Base-by-base conservation (phyloP, 192 early-diverging fungal genomes). In the Podila epicladia region DNA sequence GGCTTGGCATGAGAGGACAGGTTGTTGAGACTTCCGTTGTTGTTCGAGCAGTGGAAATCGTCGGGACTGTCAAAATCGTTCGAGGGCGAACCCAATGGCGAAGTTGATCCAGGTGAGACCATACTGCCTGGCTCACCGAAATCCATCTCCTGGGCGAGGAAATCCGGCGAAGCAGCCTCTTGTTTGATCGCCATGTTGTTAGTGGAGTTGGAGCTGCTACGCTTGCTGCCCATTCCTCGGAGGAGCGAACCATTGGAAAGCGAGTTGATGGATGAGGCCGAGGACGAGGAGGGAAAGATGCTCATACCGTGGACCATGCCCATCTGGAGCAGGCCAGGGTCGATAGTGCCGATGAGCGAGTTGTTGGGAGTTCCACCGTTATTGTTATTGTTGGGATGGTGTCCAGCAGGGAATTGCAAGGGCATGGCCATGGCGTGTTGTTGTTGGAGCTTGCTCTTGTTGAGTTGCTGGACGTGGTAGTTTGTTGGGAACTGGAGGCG, bases 41-140 rank as follows among this genome's bases (percentile, higher is more conserved):
- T 62, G 33, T 31, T 65, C 22, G 58, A 50, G 37, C 55, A 49
- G 12, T 58, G 45, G 58, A 84, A 86, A 48, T 75, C 82, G 24
- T 86, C 77, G 29, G 77, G 61, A 65, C 77, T 69, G 61, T 80
- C 77, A 48, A 80, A 73, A 65, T 80, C 77, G 63, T 80, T 75
- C 60, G 71, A 64, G 58, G 84, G 84, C 24, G 84, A 83, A 65
- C 72, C 75, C 61, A 71, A 26, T 8, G 77, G 72, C 32, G 84
- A 80, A 29, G 45, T 83, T 20, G 82, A 75, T 13, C 70, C 65
- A 5, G 82, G 85, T 9, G 85, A 86, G 51, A 85, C 62, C 64
- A 83, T 65, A 31, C 60, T 82, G 38, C 68, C 62, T 28, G 67
- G 75, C 45, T 83, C 71, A 48, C 75, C 75, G 75, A 73, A 83